Base-by-base conservation (phyloP, 768 basidiomycete genomes). In the Podaxis pistillaris region DNA sequence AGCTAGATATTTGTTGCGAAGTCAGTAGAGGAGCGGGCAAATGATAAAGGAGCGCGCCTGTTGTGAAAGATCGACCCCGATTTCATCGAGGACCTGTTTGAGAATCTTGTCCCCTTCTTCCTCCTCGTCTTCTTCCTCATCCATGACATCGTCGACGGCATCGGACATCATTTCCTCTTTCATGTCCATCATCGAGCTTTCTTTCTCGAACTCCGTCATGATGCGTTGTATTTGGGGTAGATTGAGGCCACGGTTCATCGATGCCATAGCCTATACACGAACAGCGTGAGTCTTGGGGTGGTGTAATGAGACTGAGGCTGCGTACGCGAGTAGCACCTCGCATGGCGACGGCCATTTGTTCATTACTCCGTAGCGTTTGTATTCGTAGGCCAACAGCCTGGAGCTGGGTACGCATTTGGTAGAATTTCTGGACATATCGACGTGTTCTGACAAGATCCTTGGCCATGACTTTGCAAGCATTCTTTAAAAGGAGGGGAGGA, bases 81-180 rank as follows among this genome's bases (percentile, higher is more conserved):
- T 97, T 80, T 98, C 97, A 66, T 98, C 97, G 53, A 99, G 78
- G 54, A 99, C 96, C 75, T 98, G 88, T 71, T 90, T 94, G 68
- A 99, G 74, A 65, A 99, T 96, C 80, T 92, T 91, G 72, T 98
- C 96, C 13, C 95, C 88, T 71, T 98, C 97, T 65, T 90, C 91
- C 68, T 98, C 97, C 75, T 98, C 96, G 56, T 96, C 96, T 69
- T 96, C 96, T 76, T 94, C 95, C 36, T 91, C 89, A 66, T 96
- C 93, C 90, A 98, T 96, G 54, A 91, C 96, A 68, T 98, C 96
- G 75, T 98, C 97, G 15, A 98, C 91, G 13, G 94, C 91, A 64
- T 98, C 97, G 22, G 92, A 93, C 97, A 98, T 99, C 93, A 98
- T 98, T 74, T 97, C 96, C 76, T 98, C 97, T 74, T 98, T 99